Evolutionary conservation across 1,284 basidiomycete species (phyloP), one percentile per base, ranked within the genome.

Genomic region (Pseudozyma sp.): DNA sequence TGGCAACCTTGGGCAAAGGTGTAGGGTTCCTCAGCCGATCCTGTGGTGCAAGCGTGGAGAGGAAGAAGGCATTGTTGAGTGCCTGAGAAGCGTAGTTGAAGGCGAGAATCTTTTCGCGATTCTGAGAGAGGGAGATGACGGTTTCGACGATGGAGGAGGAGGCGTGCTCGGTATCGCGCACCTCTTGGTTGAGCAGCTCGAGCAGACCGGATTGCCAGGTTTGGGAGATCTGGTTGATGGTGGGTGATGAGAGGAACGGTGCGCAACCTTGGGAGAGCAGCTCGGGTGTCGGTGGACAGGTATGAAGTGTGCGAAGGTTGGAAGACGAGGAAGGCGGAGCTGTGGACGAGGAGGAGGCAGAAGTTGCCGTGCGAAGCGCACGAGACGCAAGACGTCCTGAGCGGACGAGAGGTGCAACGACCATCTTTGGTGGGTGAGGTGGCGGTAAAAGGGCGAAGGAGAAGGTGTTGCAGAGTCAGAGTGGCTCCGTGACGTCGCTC

Each of bases 41-140:
- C 45, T 75, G 72, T 11, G 72, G 72, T 40, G 63, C 64, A 34
- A 99, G 87, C 60, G 88, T 88, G 78, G 92, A 89, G 31, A 99
- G 88, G 88, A 98, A 99, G 88, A 94, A 99, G 80, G 90, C 91
- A 85, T 97, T 98, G 87, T 99, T 99, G 71, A 97, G 87, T 11
- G 96, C 93, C 54, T 94, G 89, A 69, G 92, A 92, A 3, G 94
- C 94, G 81, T 95, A 94, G 86, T 94, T 97, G 87, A 95, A 98
- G 39, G 90, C 90, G 49, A 95, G 86, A 4, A 90, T 88, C 67
- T 89, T 86, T 39, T 88, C 87, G 43, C 89, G 88, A 55, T 90
- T 87, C 34, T 86, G 83, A 1, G 94, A 89, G 5, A 92, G 89
- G 53, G 88, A 87, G 39, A 93, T 89, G 40, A 95, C 89, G 16